Base-by-base conservation (phyloP, 352 stramenopile species). In the Phytopythium aichiense region DNA sequence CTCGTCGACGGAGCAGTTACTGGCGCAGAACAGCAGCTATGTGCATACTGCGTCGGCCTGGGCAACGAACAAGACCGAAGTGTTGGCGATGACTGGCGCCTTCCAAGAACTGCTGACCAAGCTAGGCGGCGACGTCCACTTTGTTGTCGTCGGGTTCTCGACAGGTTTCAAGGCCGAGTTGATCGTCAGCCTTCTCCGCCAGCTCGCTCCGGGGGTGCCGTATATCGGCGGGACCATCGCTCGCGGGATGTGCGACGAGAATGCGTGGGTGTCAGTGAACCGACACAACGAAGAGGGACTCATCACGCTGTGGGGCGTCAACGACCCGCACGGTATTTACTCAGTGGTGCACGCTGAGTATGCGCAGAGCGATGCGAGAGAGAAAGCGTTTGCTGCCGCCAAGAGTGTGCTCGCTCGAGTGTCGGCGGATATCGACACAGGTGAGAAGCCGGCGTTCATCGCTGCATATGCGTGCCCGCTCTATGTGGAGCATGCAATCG, bases 201-300 rank as follows among this genome's bases (percentile, higher is more conserved):
- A 95, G 45, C 62, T 92, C 23, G 87, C 87, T 1, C 87, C 87
- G 28, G 84, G 83, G 0, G 82, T 95, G 9, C 84, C 87, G 2
- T 95, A 91, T 60, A 92, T 95, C 52, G 87, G 87, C 23, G 87
- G 87, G 18, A 93, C 85, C 23, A 92, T 93, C 30, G 87, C 84
- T 9, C 81, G 87, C 43, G 86, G 84, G 5, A 92, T 93, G 71
- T 95, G 87, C 64, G 85, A 95, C 45, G 84, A 95, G 58, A 89
- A 91, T 53, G 87, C 87, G 30, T 95, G 87, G 87, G 83, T 95
- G 5, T 92, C 87, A 9, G 84, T 93, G 52, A 95, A 95, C 62
- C 77, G 87, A 8, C 84, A 92, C 68, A 92, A 92, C 30, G 76
- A 89, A 31, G 83, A 92, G 80, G 84, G 84, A 6, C 68, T 95